Conservation (phyloP, 2,329 filamentous ascomycete genomes). For the Fusarium sp. region DNA sequence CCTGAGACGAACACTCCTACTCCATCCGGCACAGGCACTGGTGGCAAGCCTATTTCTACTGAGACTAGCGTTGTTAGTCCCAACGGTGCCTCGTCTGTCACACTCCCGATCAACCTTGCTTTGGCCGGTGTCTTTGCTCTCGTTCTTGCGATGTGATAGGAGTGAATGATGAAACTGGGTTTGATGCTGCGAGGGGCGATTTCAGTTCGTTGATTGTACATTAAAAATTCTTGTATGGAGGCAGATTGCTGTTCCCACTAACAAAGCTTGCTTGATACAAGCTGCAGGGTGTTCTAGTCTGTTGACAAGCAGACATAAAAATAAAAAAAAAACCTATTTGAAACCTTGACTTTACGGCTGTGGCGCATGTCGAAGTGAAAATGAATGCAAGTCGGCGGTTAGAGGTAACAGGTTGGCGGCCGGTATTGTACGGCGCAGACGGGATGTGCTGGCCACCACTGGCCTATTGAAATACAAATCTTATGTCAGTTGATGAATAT, state of each 20-base stretch:
- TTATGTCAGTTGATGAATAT: neutral
- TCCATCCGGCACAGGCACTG: constrained; percentile 12
- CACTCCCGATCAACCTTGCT: constrained; percentile 24
- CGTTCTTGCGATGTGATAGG: constrained; percentile 23
- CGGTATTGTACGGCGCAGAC: neutral
- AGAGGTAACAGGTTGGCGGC: neutral
- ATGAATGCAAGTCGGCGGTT: neutral
- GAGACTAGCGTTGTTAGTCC: constrained; percentile 19
- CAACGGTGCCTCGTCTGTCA: constrained; percentile 31
- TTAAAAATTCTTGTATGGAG: neutral
- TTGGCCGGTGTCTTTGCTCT: constrained; percentile 29
- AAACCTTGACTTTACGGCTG: neutral
- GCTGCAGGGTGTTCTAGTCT: constrained; percentile 15
- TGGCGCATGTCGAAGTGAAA: neutral
- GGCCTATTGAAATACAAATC: neutral
- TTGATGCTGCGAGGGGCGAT: neutral
- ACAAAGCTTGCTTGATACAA: constrained; percentile 15
- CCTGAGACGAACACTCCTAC: constrained; percentile 26
- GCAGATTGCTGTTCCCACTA: constrained; percentile 1
- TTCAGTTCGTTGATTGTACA: constrained; percentile 20
- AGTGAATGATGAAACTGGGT: neutral
- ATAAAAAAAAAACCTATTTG: constrained; percentile 1
- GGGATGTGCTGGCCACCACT: neutral
- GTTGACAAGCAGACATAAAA: constrained; percentile 3
- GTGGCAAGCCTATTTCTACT: constrained; percentile 20